These are phyloP conservation scores for Lagenidium sp. DNA, from an alignment of 352 stramenopile species.

Conservation along the genomic window DNA sequence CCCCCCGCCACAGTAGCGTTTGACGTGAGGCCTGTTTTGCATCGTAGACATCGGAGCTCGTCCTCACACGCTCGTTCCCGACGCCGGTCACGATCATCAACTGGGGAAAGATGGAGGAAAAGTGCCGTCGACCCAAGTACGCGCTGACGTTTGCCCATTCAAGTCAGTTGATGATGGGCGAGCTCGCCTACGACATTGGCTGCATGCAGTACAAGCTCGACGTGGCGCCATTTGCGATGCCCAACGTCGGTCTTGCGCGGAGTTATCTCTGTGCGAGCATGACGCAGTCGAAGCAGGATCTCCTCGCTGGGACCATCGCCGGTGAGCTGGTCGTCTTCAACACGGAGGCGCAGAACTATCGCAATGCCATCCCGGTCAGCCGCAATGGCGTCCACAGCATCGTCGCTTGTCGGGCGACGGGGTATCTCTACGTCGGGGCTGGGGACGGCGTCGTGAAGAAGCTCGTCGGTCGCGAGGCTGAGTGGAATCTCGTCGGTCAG, in stretches of 20 bases:
- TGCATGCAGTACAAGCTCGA: constrained; percentile 79
- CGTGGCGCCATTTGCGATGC: constrained; percentile 52
- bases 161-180: constrained; percentile 47
- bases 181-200: constrained; percentile 62
- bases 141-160: constrained; percentile 53
- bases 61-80: constrained; percentile 56
- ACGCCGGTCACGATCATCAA: constrained; percentile 58
- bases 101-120: constrained; percentile 61
- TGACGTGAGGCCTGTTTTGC: constrained; percentile 2
- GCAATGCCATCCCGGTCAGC: constrained; percentile 47
- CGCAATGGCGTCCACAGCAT: constrained; percentile 74
- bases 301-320: constrained; percentile 54
- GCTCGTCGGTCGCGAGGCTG: constrained; percentile 56
- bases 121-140: constrained; percentile 59
- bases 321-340: constrained; percentile 87
- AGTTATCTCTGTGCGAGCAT: constrained; percentile 63
- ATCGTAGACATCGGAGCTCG: constrained; percentile 52
- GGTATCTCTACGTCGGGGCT: constrained; percentile 72
- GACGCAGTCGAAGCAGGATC: constrained; percentile 34
- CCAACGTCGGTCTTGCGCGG: constrained; percentile 57
- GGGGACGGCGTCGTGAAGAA: constrained; percentile 85
- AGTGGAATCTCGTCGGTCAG: constrained; percentile 78
- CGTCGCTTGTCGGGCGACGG: constrained; percentile 41
- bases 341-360: constrained; percentile 49
- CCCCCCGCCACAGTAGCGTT: too few species aligned